Evolutionary conservation across 345 rosid genomes (phyloP), one percentile per base, ranked within the genome.

Genomic region (Pugionium cornutum): DNA sequence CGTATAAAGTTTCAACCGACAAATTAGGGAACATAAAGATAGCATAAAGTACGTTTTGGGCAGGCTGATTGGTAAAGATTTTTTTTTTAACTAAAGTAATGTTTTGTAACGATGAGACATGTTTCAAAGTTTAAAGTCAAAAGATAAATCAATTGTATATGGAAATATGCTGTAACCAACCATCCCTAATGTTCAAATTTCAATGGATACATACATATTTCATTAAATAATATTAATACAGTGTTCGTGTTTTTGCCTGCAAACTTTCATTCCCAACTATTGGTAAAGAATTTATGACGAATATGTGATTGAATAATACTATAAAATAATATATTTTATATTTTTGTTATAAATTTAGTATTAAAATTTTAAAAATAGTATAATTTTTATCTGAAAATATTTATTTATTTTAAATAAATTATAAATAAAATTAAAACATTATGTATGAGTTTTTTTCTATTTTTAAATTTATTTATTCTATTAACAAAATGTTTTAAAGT

Each of bases 31-130:
- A 72, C 76, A 64, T 48, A 56, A 71, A 71, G 69, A 47, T 64
- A 11, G 40, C 62, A 64, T 56, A 72, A 64, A 64, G 76, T 63
- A 55, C 69, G 45, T 64, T 71, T 56, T 41, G 53, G 59, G 75
- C 70, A 71, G 75, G 70, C 75, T 48, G 75, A 71, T 64, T 53
- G 33, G 25, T 54, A 62, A 66, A 45, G 60, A 33, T 46, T 36
- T 18, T 46, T 36, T 52, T 27, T 63, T 32, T 10, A 7, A 56
- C 64, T 64, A 56, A 71, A 71, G 53, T 49, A 71, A 64, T 64
- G 75, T 71, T 71, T 64, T 64, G 64, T 35, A 56, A 71, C 75
- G 75, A 71, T 64, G 70, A 71, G 76, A 64, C 76, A 72, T 64
- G 70, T 72, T 57, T 49, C 9, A 57, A 57, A 57, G 40, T 11